Conservation (phyloP, 2,329 filamentous ascomycete genomes). For the Beauveria varroae region DNA sequence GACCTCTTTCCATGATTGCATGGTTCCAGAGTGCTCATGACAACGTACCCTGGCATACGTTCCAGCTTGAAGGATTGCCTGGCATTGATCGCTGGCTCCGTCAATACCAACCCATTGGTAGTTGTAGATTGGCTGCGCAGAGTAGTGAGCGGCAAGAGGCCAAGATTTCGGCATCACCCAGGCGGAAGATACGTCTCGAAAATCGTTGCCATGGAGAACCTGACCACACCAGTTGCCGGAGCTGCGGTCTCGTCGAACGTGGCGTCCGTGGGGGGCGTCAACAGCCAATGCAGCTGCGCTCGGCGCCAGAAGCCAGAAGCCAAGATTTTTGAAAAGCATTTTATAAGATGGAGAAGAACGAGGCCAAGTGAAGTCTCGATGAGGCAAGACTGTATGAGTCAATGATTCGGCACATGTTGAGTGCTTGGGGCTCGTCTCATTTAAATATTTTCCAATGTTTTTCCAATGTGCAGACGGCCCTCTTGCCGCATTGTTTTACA, state of each 20-base stretch:
- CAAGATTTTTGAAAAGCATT: no score
- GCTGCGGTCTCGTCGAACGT: background rate
- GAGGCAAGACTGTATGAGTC: no score
- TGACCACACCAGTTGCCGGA: background rate
- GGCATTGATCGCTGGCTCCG: background rate
- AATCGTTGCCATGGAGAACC: background rate
- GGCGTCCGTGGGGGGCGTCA: no score
- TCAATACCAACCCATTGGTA: background rate
- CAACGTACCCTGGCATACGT: background rate
- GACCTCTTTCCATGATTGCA: no score
- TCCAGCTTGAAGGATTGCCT: background rate
- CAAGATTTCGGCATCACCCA: background rate
- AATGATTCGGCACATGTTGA: no score
- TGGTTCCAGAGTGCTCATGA: background rate
- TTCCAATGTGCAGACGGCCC: no score
- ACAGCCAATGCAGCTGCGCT: background rate
- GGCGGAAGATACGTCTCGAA: background rate
- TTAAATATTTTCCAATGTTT: no score
- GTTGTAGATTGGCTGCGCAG: background rate
- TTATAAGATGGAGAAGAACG: no score
- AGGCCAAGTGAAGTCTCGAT: no score
- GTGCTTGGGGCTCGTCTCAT: no score
- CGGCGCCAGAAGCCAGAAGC: background rate
- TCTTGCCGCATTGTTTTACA: no score
- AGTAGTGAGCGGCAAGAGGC: background rate